Evolutionary conservation across 352 stramenopile species (phyloP).

Genomic region (Phytophthora kernoviae): DNA sequence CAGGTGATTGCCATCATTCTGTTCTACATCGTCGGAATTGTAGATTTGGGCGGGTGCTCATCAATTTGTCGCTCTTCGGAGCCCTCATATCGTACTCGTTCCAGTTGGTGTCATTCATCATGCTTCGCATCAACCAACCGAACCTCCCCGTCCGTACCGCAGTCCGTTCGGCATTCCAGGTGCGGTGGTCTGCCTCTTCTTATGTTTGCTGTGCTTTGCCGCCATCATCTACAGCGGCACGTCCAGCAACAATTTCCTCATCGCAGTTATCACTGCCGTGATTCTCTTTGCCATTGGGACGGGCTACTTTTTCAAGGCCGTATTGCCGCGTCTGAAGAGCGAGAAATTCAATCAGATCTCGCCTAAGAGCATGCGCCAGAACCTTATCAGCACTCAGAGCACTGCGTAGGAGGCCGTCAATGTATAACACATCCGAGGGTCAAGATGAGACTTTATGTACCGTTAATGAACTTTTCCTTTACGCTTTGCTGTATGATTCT

Average conservation of each 20-base stretch:
- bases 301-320: constrained; percentile 45
- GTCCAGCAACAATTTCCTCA: constrained; percentile 61
- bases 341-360: constrained; percentile 19
- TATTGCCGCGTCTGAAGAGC: constrained; percentile 31
- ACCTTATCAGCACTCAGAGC: constrained; percentile 32
- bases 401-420: constrained; percentile 11
- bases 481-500: too few relatives aligned
- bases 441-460: too few relatives aligned
- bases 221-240: constrained; percentile 71
- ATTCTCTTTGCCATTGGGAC: constrained; percentile 54
- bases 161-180: constrained; percentile 63
- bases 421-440: too few relatives aligned
- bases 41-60: constrained; percentile 65
- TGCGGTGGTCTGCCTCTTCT: constrained; percentile 49
- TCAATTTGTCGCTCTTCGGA: constrained; percentile 67
- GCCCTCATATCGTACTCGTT: constrained; percentile 71
- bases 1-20: constrained; percentile 52
- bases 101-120: constrained; percentile 68
- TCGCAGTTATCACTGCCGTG: constrained; percentile 52
- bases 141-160: constrained; percentile 54
- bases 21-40: constrained; percentile 65
- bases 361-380: constrained; percentile 39
- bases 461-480: too few relatives aligned
- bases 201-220: constrained; percentile 50
- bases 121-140: constrained; percentile 55